Conservation (phyloP, 2,329 filamentous ascomycete species). For the Boeremia exigua region DNA sequence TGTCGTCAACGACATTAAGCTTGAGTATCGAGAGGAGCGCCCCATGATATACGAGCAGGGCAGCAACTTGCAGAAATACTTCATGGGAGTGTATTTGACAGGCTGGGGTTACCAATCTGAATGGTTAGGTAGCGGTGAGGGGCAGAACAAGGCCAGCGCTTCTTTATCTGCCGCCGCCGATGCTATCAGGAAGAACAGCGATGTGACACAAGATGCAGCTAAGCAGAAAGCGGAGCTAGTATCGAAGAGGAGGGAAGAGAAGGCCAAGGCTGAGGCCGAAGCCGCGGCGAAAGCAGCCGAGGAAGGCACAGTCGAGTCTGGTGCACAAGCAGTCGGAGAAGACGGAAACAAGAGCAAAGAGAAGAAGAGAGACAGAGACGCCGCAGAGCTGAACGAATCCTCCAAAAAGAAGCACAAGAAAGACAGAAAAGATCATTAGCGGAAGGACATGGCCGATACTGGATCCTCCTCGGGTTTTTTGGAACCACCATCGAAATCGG, state of each 20-base stretch:
- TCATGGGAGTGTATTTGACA: conserved; percentile 68
- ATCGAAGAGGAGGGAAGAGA: conserved; percentile 24
- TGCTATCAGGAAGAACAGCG: conserved; percentile 60
- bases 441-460: background rate
- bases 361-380: conserved; percentile 7
- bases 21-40: conserved; percentile 58
- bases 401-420: conserved; percentile 12
- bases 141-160: conserved; percentile 72
- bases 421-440: background rate
- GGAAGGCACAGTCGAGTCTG: background rate
- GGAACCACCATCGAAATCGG: background rate
- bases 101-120: conserved; percentile 72
- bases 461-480: background rate
- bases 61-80: conserved; percentile 63
- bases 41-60: conserved; percentile 56
- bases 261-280: conserved; percentile 16
- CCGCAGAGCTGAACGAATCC: background rate
- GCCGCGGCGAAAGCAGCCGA: conserved; percentile 9
- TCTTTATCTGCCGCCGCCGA: conserved; percentile 69
- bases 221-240: conserved; percentile 33
- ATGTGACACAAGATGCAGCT: conserved; percentile 21
- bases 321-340: background rate
- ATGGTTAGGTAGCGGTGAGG: conserved; percentile 68
- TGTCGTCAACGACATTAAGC: conserved; percentile 40
- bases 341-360: background rate